A percentile compares a stretch with the other conserved stretches of the same genome.
phyloP scores from a whole-genome alignment of 495 filamentous ascomycete species.

The Aspergillus conjunctus region DNA sequence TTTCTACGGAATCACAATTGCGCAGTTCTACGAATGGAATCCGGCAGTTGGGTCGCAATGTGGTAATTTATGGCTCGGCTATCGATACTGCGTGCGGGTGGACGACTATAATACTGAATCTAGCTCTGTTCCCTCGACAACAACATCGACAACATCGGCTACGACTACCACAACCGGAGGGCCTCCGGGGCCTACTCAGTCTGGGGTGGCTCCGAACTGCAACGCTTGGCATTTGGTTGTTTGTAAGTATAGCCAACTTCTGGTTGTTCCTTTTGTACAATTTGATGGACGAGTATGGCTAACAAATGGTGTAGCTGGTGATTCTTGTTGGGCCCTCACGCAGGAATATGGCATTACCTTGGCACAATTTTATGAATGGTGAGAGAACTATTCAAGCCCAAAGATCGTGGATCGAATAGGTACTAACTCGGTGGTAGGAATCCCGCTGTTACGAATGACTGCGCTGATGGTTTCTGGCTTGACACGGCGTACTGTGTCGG shows the following conservation, averaged over 20 bases:
- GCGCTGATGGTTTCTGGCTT: conserved; percentile 14
- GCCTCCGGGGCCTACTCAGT: conserved; percentile 23
- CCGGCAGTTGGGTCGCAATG: background rate
- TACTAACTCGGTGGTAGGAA: conserved; percentile 7
- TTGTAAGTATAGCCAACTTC: background rate
- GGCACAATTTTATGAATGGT: conserved; percentile 30
- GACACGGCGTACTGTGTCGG: conserved; percentile 16
- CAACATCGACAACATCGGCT: background rate
- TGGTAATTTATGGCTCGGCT: background rate
- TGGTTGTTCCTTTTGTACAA: background rate
- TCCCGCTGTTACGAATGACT: conserved; percentile 15
- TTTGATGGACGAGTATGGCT: background rate
- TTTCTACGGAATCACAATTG: background rate
- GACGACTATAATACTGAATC: background rate
- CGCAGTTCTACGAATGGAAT: conserved; percentile 1
- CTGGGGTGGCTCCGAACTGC: conserved; percentile 22
- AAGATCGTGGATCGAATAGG: background rate
- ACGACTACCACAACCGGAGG: conserved; percentile 10
- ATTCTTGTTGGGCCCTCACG: conserved; percentile 13
- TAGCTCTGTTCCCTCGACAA: background rate
- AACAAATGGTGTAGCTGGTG: background rate
- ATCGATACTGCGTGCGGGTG: background rate
- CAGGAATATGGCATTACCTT: conserved; percentile 25
- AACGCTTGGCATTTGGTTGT: conserved; percentile 23
- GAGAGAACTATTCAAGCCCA: background rate